Conservation (phyloP, 2,329 filamentous ascomycete species). For the Diplodia scrobiculata region DNA sequence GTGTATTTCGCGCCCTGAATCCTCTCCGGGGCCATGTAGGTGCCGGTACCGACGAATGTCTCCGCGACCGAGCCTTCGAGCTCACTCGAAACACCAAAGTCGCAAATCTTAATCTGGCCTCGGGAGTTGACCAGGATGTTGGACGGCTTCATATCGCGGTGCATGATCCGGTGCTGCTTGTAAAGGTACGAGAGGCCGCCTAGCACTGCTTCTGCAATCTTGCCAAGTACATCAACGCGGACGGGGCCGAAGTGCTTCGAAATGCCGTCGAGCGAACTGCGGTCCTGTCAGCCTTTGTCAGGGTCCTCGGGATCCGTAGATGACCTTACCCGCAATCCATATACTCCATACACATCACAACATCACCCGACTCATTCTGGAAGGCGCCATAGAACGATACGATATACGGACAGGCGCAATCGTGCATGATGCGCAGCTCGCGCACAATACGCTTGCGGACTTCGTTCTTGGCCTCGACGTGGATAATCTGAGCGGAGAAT, state of each 20-base stretch:
- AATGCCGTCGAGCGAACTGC: constrained; percentile 85
- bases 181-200: constrained; percentile 95
- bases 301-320: background rate
- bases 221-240: constrained; percentile 92
- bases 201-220: constrained; percentile 94
- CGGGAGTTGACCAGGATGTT: constrained; percentile 95
- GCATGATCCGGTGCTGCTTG: constrained; percentile 95
- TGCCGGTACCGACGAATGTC: constrained; percentile 97
- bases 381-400: constrained; percentile 98
- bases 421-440: constrained; percentile 97
- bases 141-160: constrained; percentile 97
- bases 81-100: constrained; percentile 98
- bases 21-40: constrained; percentile 98
- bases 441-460: constrained; percentile 95
- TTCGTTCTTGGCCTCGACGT: constrained; percentile 96
- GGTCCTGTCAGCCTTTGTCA: background rate
- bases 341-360: constrained; percentile 99
- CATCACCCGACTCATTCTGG: constrained; percentile 92
- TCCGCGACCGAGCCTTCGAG: constrained; percentile 97
- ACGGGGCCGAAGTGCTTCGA: constrained; percentile 94
- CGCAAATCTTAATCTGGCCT: constrained; percentile 94
- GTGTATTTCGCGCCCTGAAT: constrained; percentile 97
- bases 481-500: constrained; percentile 70
- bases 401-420: constrained; percentile 95
- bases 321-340: constrained; percentile 90